Percentiles rank a stretch among this genome's conserved stretches.
Evolutionary conservation across 2,329 filamentous ascomycete genomes (phyloP).

Genomic region (Nemania sp.): DNA sequence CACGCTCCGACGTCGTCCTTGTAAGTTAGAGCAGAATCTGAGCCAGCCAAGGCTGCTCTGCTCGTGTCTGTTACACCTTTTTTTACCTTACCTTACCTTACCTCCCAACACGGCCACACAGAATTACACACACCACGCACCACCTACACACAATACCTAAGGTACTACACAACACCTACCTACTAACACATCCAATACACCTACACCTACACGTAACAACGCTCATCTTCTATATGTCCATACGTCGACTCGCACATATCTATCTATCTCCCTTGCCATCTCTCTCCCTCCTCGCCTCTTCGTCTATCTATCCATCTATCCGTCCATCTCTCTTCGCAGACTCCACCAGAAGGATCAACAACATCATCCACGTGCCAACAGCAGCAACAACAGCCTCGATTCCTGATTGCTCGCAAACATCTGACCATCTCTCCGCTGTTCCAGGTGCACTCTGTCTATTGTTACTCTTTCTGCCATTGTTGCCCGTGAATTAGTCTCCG

Average conservation of each 20-base stretch:
- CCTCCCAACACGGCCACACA: background rate
- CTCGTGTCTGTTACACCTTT: too few relatives aligned
- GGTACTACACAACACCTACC: too few relatives aligned
- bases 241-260: too few relatives aligned
- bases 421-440: background rate
- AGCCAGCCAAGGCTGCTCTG: constrained; percentile 24
- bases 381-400: background rate
- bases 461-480: background rate
- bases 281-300: too few relatives aligned
- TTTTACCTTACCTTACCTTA: constrained; percentile 35
- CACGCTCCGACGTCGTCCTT: background rate
- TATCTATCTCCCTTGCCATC: too few relatives aligned
- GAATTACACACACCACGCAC: background rate
- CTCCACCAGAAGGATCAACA: background rate
- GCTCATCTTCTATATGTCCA: too few relatives aligned
- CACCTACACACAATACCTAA: background rate
- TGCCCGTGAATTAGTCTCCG: background rate
- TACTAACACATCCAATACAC: background rate
- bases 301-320: background rate
- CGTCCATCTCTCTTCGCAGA: too few relatives aligned
- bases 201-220: too few relatives aligned
- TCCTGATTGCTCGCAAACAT: background rate
- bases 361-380: background rate
- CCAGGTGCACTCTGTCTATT: background rate
- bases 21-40: constrained; percentile 26